Evolutionary conservation across 2,329 filamentous ascomycete species (phyloP).

Genomic region (Cladosporium sp.): DNA sequence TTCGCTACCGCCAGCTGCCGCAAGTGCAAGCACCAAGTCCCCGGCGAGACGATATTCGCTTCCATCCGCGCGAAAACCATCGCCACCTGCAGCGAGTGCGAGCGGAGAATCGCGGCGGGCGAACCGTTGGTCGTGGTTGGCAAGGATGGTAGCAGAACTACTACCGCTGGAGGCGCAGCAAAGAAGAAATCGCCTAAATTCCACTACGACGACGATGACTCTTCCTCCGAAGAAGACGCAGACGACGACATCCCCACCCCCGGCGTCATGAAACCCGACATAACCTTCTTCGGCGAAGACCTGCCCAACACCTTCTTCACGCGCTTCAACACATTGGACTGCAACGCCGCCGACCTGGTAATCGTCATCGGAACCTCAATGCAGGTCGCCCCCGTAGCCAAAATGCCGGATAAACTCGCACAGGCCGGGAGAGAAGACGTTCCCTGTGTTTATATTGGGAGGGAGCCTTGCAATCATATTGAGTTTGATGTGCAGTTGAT

Average conservation of each 20-base stretch:
- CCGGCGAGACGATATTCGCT: conserved; percentile 74
- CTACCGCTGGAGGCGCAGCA: conserved; percentile 36
- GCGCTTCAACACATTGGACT: conserved; percentile 79
- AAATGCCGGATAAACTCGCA: conserved; percentile 57
- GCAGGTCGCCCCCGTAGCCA: conserved; percentile 92
- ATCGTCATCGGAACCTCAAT: conserved; percentile 95
- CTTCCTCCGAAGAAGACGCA: conserved; percentile 50
- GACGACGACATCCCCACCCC: conserved; percentile 66
- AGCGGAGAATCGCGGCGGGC: conserved; percentile 51
- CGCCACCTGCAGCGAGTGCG: conserved; percentile 74
- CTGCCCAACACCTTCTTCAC: conserved; percentile 81
- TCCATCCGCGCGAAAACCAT: conserved; percentile 76
- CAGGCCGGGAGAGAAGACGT: conserved; percentile 24
- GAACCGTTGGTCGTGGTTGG: neutral
- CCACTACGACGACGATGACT: conserved; percentile 34
- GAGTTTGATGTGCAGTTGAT: conserved; percentile 95
- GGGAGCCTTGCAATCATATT: conserved; percentile 75
- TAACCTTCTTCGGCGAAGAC: conserved; percentile 94
- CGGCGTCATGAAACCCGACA: conserved; percentile 93
- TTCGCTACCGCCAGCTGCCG: conserved; percentile 91
- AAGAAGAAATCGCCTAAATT: conserved; percentile 46
- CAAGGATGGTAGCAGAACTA: conserved; percentile 19
- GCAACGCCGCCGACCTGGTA: conserved; percentile 78
- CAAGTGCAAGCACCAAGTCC: conserved; percentile 72
- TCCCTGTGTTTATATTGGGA: conserved; percentile 39